Evolutionary conservation across 75 land plant species (phyloP).

Genomic region (Adiantum capillusveneris): DNA sequence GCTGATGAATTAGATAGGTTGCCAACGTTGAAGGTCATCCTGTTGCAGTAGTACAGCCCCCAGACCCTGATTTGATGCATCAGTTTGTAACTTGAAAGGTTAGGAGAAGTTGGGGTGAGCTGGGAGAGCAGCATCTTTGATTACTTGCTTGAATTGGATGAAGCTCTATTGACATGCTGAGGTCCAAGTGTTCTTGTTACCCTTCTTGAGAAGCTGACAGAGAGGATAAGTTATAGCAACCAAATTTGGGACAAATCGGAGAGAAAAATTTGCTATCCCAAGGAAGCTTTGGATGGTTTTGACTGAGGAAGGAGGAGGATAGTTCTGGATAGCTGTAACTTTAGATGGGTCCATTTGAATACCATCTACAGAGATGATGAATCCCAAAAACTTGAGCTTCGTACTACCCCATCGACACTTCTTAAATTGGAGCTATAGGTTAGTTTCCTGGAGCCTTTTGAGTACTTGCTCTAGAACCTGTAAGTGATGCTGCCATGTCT

Average conservation of each 20-base stretch:
- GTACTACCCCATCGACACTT: not conserved
- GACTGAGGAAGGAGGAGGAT: not conserved
- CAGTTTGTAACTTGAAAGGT: not conserved
- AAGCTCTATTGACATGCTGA: not conserved
- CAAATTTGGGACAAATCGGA: not conserved
- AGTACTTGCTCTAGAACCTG: not conserved
- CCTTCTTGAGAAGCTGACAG: not conserved
- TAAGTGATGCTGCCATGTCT: not conserved
- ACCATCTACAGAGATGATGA: not conserved
- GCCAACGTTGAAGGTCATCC: no score
- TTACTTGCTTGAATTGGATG: not conserved
- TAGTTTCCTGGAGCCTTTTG: not conserved
- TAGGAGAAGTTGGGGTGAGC: not conserved
- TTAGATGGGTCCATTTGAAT: not conserved
- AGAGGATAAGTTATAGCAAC: not conserved
- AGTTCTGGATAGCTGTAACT: not conserved
- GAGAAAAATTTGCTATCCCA: not conserved
- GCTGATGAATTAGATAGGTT: no score
- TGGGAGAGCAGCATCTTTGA: not conserved
- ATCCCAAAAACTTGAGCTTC: not conserved
- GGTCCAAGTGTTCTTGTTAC: not conserved
- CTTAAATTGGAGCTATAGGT: not conserved
- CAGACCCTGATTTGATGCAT: not conserved
- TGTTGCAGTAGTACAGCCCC: constrained; percentile 5
- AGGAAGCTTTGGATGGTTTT: not conserved